Conservation (phyloP, 1,139 yeast genomes). For the Candida labiduridarum region DNA sequence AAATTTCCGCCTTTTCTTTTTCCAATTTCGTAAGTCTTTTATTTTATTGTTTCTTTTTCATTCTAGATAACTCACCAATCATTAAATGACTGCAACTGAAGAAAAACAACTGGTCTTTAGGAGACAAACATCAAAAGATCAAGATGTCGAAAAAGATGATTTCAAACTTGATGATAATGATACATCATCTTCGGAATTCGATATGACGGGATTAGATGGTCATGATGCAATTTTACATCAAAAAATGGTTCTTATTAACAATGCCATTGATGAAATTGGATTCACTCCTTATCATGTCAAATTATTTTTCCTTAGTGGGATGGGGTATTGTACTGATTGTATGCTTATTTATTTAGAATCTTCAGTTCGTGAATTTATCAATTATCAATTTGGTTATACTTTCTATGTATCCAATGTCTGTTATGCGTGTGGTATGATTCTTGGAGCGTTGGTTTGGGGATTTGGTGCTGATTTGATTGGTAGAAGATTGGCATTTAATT, state of each 20-base stretch:
- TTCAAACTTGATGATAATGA: not conserved
- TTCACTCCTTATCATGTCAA: slow-evolving; percentile 38
- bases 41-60: too few species aligned
- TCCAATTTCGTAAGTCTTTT: too few species aligned
- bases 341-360: slow-evolving; percentile 50
- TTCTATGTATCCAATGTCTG: slow-evolving; percentile 34
- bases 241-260: slow-evolving; percentile 32
- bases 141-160: slow-evolving; percentile 10
- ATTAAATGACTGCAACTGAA: too few species aligned
- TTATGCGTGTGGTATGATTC: slow-evolving; percentile 48
- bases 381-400: slow-evolving; percentile 41
- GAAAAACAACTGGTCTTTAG: too few species aligned
- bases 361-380: slow-evolving; percentile 39
- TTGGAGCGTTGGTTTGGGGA: slow-evolving; percentile 62
- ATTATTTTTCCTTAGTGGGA: slow-evolving; percentile 52
- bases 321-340: slow-evolving; percentile 68
- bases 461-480: slow-evolving; percentile 63
- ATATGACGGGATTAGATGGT: slow-evolving; percentile 28
- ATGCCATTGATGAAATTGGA: slow-evolving; percentile 40
- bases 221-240: slow-evolving; percentile 26
- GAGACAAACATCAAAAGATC: not conserved
- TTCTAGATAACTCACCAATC: too few species aligned
- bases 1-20: too few species aligned
- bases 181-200: slow-evolving; percentile 18
- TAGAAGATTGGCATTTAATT: slow-evolving; percentile 56